Conservation (phyloP, 1,284 basidiomycete species). For the Rhodotorula sp. region DNA sequence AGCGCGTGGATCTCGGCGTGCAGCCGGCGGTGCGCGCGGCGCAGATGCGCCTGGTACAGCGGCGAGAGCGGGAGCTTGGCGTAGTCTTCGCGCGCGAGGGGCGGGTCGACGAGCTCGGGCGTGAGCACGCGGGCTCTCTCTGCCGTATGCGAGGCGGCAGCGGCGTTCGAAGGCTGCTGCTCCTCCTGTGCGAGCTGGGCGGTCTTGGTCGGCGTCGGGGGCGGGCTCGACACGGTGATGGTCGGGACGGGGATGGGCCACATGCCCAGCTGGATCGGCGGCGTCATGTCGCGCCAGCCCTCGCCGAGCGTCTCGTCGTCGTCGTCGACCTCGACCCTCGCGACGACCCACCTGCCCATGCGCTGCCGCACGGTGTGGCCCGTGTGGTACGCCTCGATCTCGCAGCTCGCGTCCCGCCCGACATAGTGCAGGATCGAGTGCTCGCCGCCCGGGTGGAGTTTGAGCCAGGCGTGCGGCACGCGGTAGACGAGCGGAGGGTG, state of each 20-base stretch:
- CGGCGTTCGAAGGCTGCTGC: neutral
- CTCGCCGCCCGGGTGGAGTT: constrained; percentile 82
- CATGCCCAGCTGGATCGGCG: constrained; percentile 81
- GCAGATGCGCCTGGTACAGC: constrained; percentile 68
- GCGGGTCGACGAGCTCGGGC: constrained; percentile 49
- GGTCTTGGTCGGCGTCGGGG: neutral
- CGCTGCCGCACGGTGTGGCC: constrained; percentile 63
- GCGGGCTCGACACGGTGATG: constrained; percentile 6
- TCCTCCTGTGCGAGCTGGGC: neutral
- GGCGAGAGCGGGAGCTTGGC: constrained; percentile 58
- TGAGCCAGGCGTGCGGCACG: constrained; percentile 79
- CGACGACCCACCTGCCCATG: constrained; percentile 74
- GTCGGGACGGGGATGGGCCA: constrained; percentile 58
- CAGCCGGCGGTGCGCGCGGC: constrained; percentile 75
- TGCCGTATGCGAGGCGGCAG: neutral
- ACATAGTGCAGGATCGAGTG: constrained; percentile 93
- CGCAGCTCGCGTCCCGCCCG: constrained; percentile 90
- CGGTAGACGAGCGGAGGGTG: constrained; percentile 75
- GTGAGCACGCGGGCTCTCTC: constrained; percentile 20
- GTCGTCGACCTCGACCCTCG: constrained; percentile 62
- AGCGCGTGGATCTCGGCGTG: constrained; percentile 74
- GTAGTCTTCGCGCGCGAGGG: constrained; percentile 21
- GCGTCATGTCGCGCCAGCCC: constrained; percentile 78
- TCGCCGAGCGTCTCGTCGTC: constrained; percentile 36
- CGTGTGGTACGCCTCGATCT: constrained; percentile 89